Evolutionary conservation across 148 eudicot species (phyloP), one percentile per base, ranked within the genome.

Genomic region (Rhododendron ovatum): DNA sequence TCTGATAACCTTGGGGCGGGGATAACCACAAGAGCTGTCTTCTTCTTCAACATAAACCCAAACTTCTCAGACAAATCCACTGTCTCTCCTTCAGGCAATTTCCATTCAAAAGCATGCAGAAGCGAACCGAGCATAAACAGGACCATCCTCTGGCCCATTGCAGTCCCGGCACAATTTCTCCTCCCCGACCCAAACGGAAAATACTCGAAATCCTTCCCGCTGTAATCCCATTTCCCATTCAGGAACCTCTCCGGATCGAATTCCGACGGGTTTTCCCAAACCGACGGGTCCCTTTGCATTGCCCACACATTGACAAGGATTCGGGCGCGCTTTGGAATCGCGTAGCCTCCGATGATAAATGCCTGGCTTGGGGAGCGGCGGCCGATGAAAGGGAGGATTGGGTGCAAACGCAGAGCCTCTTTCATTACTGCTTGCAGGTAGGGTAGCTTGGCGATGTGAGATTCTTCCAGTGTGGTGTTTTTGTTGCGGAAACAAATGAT

Each of bases 101-200:
- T 88, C 96, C 95, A 93, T 10, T 94, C 90, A 77, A 96, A 96
- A 13, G 92, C 86, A 84, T 92, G 95, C 43, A 94, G 12, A n/a
- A 96, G 79, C 8, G 96, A 87, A 76, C 94, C 98, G 3, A 94
- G 88, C 3, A 88, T 86, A 55, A 82, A 88, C 90, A 90, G 11
- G 35, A 93, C 77, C 91, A 91, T 91, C 87, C 91, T 91, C 87
- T 92, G 93, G n/a, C 93, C 96, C 93, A 91, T 79, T 2, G 87
- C 86, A 2, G 81, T 85, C 11, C 98, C 96, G 1, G 92, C 92
- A 86, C 96, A 96, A 17, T 86, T 92, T 80, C 98, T 93, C 85
- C 98, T 81, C 2, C 98, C 96, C 0, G 94, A 92, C 7, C 98
- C 93, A 61, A 94, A 96, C 1, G 98, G 98, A 12, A 94, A 48